A percentile compares a stretch with the other conserved stretches of the same genome.
phyloP scores from a whole-genome alignment of 805 yeast species.

The Yamadazyma insecticola region DNA sequence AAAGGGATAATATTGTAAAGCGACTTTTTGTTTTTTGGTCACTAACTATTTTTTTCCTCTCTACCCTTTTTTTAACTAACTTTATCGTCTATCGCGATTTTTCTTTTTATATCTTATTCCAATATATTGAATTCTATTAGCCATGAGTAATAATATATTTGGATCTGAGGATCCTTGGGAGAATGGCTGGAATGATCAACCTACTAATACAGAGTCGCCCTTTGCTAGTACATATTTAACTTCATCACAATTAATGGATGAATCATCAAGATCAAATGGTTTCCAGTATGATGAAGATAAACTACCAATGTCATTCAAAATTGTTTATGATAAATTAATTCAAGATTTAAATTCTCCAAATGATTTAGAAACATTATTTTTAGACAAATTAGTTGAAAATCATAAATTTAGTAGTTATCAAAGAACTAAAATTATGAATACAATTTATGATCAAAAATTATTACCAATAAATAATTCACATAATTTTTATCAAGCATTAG shows the following conservation, averaged over 20 bases:
- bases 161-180: slow-evolving; percentile 32
- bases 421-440: slow-evolving; percentile 27
- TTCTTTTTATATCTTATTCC: too few species aligned
- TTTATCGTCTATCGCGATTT: too few species aligned
- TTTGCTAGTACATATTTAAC: slow-evolving; percentile 15
- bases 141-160: slow-evolving; percentile 4
- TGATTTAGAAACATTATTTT: slow-evolving; percentile 25
- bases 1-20: too few species aligned
- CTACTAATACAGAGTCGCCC: not conserved
- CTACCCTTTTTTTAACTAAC: too few species aligned
- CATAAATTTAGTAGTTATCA: slow-evolving; percentile 26
- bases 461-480: slow-evolving; percentile 23
- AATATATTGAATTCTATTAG: too few species aligned
- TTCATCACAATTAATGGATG: slow-evolving; percentile 20
- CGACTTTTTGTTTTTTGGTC: too few species aligned
- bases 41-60: too few species aligned
- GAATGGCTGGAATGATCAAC: slow-evolving; percentile 30
- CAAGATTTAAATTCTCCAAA: slow-evolving; percentile 16
- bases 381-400: slow-evolving; percentile 23
- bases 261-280: not conserved
- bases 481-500: slow-evolving; percentile 33
- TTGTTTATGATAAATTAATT: slow-evolving; percentile 15
- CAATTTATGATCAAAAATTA: slow-evolving; percentile 31
- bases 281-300: slow-evolving; percentile 12
- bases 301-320: slow-evolving; percentile 27